Base-by-base conservation (phyloP, 768 basidiomycete species). In the Amanita pallidorosea region DNA sequence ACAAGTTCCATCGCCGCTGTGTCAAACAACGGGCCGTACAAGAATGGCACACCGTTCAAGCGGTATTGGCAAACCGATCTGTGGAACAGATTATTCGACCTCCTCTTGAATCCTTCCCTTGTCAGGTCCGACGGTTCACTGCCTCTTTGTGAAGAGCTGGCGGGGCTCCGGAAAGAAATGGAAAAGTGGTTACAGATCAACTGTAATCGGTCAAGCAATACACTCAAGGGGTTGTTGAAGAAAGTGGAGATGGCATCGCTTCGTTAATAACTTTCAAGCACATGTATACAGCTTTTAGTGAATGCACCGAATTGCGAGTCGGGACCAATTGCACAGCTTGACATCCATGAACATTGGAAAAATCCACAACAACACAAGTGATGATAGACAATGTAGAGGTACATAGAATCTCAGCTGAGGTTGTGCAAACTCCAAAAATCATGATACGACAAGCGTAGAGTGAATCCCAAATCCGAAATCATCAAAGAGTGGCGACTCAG, bases 41-140 rank as follows among this genome's bases (percentile, higher is more conserved):
- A 78, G 70, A 77, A 92, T 47, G 70, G 78, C 13, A 80, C 83
- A 25, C 78, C 85, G n/a, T 75, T 94, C 60, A 92, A 92, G 62
- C 75, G 96, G 53, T 99, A 99, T 65, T 97, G 96, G 91, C 93
- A 98, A 66, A 77, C 72, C 41, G 85, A 88, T 20, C 65, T 95
- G 20, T 95, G 96, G 91, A 84, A 70, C 31, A 66, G 76, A 48
- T 60, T 96, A 40, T 97, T 99, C 63, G 86, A 94, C 58, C 56
- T 85, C 25, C 67, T 97, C 50, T 80, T 99, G 52, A 98, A 98
- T 65, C 86, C 96, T 1, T 67, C 71, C 34, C 57, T 71, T n/a
- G 75, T 79, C 15, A 72, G 75, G 12, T 61, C 71, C 11, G 79
- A 79, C 47, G 75, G 77, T 15, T 62, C 70, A 13, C 63, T 97